Percentiles rank a stretch among this genome's conserved stretches.
These are phyloP conservation scores for Naganishia vaughanmartiniae DNA, from an alignment of 768 basidiomycete genomes.

Conservation along the genomic window DNA sequence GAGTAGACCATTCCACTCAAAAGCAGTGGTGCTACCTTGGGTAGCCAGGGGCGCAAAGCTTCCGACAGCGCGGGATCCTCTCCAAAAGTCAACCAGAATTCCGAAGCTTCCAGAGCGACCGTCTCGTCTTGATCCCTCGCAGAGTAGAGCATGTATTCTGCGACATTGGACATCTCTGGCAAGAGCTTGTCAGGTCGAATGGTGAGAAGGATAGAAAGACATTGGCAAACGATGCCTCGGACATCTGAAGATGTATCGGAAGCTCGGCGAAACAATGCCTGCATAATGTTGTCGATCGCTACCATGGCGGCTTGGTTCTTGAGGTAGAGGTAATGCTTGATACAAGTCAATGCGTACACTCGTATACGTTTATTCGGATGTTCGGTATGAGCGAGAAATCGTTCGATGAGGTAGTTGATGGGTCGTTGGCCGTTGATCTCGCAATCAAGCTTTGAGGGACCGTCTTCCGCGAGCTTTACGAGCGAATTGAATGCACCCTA, in stretches of 20 bases:
- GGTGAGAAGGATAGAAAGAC: conserved; percentile 86
- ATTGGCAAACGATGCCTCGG: conserved; percentile 91
- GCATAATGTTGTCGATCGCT: conserved; percentile 90
- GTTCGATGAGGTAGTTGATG: conserved; percentile 93
- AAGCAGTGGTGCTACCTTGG: conserved; percentile 90
- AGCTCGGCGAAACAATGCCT: conserved; percentile 88
- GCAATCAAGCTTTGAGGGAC: conserved; percentile 89
- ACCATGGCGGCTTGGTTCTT: conserved; percentile 79
- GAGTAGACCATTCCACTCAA: conserved; percentile 96
- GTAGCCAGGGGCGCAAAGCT: conserved; percentile 78
- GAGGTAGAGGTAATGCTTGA: conserved; percentile 88
- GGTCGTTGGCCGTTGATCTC: conserved; percentile 89
- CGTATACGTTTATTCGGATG: conserved; percentile 86
- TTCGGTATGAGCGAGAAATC: conserved; percentile 83
- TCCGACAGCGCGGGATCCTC: conserved; percentile 85
- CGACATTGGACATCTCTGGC: conserved; percentile 91
- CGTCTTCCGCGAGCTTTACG: conserved; percentile 95
- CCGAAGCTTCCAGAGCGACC: conserved; percentile 92
- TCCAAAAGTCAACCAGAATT: conserved; percentile 99
- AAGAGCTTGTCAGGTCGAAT: conserved; percentile 93
- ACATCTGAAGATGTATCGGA: conserved; percentile 91
- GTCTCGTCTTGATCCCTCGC: conserved; percentile 96
- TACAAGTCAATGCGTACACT: conserved; percentile 85
- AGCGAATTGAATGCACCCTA: conserved; percentile 90
- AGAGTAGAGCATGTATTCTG: conserved; percentile 97